A percentile compares a stretch with the other conserved stretches of the same genome.
phyloP scores from a whole-genome alignment of 345 rosid species.

The Citrus hindsii region DNA sequence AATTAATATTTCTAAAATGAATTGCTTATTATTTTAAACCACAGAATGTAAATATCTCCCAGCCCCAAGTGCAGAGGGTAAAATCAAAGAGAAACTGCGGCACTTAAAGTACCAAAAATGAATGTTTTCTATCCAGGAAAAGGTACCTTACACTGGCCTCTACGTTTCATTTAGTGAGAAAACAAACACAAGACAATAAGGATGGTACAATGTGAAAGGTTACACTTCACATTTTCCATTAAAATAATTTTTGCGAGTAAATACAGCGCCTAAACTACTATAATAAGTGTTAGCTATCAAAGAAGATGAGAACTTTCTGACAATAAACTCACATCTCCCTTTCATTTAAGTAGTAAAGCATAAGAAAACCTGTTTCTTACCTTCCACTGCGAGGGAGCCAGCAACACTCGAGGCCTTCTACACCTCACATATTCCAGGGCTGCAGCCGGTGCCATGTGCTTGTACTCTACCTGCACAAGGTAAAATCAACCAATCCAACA shows the following conservation, averaged over 20 bases:
- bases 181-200: neutral
- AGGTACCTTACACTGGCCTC: too few species aligned
- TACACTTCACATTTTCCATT: neutral
- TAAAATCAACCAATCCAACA: conserved; percentile 9
- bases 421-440: conserved; percentile 59
- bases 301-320: too few species aligned
- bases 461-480: conserved; percentile 44
- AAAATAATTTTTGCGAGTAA: too few species aligned
- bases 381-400: conserved; percentile 68
- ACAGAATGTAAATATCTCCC: neutral
- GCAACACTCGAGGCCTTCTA: conserved; percentile 62
- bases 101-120: too few species aligned
- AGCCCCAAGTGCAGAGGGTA: neutral
- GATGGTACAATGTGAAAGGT: neutral
- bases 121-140: too few species aligned
- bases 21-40: neutral
- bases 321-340: neutral
- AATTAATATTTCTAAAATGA: neutral
- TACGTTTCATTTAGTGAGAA: too few species aligned
- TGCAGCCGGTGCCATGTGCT: conserved; percentile 48
- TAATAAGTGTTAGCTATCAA: neutral
- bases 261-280: neutral
- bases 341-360: neutral
- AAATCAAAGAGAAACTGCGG: neutral
- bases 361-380: conserved; percentile 18